Evolutionary conservation across 306 rosid genomes (phyloP), one percentile per base, ranked within the genome.

Genomic region (Oemleria cerasiformis): DNA sequence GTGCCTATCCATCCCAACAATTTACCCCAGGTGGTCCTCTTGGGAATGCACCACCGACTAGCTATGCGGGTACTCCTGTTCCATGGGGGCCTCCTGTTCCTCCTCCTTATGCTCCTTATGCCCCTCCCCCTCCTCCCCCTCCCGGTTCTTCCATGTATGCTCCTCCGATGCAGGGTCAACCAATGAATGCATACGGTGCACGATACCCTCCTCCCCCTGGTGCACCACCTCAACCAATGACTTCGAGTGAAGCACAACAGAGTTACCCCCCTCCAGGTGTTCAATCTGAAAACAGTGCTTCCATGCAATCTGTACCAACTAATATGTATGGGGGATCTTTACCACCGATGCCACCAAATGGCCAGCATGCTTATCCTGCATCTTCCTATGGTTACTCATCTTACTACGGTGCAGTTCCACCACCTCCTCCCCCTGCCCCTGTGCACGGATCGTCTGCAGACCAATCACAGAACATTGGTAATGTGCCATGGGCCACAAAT

Each of bases 21-120:
- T 91, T 89, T 78, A 67, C 89, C 8, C 79, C 81, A 0, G 91
- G 98, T 67, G 98, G 96, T 70, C 86, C 95, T 14, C 84, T 84
- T 57, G 92, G 85, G 59, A 72, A 71, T 86, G 91, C 86, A 13
- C 96, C 96, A 70, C 91, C 93, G 36, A 25, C 76, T 67, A 91
- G 78, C 80, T 91, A 87, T 10, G 77, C 79, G 11, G 84, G 86
- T 36, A 75, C 89, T 34, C 96, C 96, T 12, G 92, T 91, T 65
- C 97, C 99, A 19, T 94, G 99, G 99, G 99, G 96, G 15, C 95
- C 99, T 48, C 95, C 99, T 13, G 88, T 83, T 72, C 97, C 92
- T 59, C 84, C 92, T 58, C 95, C 86, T 19, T 90, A 88, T 81
- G 79, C 88, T 70, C 73, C 89, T 63, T 94, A 89, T 41, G 73